phyloP scores from a whole-genome alignment of 1,284 basidiomycete species.

The Fistulinella staudtii region DNA sequence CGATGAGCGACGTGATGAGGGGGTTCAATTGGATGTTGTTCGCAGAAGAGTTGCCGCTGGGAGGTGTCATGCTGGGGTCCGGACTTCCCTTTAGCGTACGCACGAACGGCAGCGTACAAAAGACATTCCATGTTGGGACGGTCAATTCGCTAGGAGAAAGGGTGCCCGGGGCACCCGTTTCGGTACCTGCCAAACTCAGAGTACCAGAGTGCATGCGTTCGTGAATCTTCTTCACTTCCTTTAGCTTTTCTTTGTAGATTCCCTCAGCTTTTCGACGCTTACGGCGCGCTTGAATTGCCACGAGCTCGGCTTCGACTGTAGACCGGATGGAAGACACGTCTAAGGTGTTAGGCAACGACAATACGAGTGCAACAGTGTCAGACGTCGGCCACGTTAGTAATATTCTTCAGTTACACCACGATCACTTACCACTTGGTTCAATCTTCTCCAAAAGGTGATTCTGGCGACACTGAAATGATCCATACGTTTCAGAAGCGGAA shows the following conservation, averaged over 20 bases:
- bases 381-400: background rate
- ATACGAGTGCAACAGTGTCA: background rate
- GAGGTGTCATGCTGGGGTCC: constrained; percentile 6
- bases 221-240: constrained; percentile 33
- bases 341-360: constrained; percentile 7
- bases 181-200: background rate
- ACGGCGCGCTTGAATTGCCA: constrained; percentile 23
- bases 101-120: constrained; percentile 43
- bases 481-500: constrained; percentile 35
- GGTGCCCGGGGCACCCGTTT: background rate
- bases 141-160: constrained; percentile 15
- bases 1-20: constrained; percentile 39
- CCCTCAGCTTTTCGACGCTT: constrained; percentile 26
- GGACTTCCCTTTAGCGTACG: constrained; percentile 36
- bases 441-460: constrained; percentile 36
- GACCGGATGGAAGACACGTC: constrained; percentile 24
- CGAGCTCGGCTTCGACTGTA: constrained; percentile 34
- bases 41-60: constrained; percentile 10
- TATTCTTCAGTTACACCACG: background rate
- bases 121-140: constrained; percentile 42
- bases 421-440: constrained; percentile 29
- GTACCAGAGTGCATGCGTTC: constrained; percentile 29
- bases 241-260: constrained; percentile 18
- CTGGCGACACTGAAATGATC: constrained; percentile 33
- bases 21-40: constrained; percentile 27